phyloP scores from a whole-genome alignment of 495 filamentous ascomycete genomes.

The Peziza echinospora region DNA sequence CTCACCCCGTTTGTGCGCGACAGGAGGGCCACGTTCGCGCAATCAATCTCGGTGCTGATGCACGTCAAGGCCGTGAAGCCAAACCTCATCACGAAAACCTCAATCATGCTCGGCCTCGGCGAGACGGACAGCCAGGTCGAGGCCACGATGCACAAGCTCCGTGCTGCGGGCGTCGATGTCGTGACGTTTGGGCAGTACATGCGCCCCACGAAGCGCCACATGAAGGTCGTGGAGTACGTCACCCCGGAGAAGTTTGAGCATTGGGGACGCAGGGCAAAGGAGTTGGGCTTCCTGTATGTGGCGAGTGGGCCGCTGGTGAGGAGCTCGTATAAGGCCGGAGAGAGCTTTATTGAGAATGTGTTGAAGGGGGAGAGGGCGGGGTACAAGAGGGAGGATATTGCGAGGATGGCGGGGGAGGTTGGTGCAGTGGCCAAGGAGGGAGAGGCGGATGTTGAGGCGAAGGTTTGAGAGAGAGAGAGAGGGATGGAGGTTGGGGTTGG shows the following conservation, averaged over 20 bases:
- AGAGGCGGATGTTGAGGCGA: neutral
- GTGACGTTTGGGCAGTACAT: conserved; percentile 99
- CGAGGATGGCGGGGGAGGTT: conserved; percentile 19
- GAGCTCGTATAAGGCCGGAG: conserved; percentile 90
- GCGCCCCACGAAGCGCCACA: conserved; percentile 92
- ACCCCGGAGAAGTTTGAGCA: conserved; percentile 74
- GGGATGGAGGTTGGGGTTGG: neutral
- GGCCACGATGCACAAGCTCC: conserved; percentile 57
- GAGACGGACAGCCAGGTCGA: conserved; percentile 81
- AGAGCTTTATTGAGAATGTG: conserved; percentile 97
- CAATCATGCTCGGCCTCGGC: conserved; percentile 85
- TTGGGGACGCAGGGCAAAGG: conserved; percentile 74
- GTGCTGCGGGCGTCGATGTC: conserved; percentile 64
- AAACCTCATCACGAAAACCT: conserved; percentile 84
- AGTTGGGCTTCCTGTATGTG: conserved; percentile 92
- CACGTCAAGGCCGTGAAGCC: conserved; percentile 56
- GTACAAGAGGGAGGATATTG: conserved; percentile 21
- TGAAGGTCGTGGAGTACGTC: conserved; percentile 86
- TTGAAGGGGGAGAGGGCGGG: conserved; percentile 51
- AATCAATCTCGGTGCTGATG: conserved; percentile 58
- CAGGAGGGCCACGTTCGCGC: conserved; percentile 70
- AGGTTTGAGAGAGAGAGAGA: neutral
- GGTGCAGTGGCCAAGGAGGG: neutral
- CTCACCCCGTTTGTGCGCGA: conserved; percentile 79
- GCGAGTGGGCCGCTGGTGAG: conserved; percentile 81